phyloP scores from a whole-genome alignment of 2,329 filamentous ascomycete species.

The Trichoderma oligosporum region DNA sequence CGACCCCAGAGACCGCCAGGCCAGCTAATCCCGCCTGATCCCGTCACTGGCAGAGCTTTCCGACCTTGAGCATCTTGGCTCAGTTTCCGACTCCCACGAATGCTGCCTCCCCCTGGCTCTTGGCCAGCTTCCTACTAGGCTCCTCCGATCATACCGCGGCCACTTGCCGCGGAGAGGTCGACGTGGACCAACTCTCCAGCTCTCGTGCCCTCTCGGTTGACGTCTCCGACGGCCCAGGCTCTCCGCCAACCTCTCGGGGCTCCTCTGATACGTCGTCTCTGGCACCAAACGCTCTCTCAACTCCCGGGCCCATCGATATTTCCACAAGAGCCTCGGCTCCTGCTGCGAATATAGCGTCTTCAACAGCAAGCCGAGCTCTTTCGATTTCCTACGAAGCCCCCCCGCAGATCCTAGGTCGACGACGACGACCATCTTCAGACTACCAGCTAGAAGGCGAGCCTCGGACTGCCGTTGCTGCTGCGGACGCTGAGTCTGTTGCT shows the following conservation, averaged over 20 bases:
- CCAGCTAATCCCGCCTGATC: not conserved
- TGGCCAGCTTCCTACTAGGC: constrained; percentile 26
- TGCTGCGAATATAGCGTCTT: constrained; percentile 42
- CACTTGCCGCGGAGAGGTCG: constrained; percentile 39
- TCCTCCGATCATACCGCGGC: constrained; percentile 33
- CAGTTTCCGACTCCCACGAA: constrained; percentile 18
- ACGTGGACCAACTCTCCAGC: constrained; percentile 39
- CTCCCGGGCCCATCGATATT: constrained; percentile 26
- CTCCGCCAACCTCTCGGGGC: constrained; percentile 50
- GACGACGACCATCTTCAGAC: constrained; percentile 45
- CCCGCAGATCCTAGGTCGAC: constrained; percentile 50
- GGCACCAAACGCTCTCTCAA: constrained; percentile 33
- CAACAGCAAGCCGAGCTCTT: constrained; percentile 29
- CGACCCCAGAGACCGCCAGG: constrained; percentile 10
- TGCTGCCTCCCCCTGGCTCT: constrained; percentile 23
- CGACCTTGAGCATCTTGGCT: constrained; percentile 5
- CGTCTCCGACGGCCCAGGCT: constrained; percentile 62
- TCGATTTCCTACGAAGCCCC: constrained; percentile 28
- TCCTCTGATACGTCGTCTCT: constrained; percentile 46
- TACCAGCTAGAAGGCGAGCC: constrained; percentile 34
- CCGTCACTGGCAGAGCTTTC: constrained; percentile 12
- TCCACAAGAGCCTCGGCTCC: constrained; percentile 30
- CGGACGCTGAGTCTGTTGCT: constrained; percentile 16
- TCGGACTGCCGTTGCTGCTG: not conserved
- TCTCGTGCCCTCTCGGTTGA: constrained; percentile 33